A percentile compares a stretch with the other conserved stretches of the same genome.
phyloP scores from a whole-genome alignment of 495 filamentous ascomycete genomes.

The Lophiostoma macrostomum region DNA sequence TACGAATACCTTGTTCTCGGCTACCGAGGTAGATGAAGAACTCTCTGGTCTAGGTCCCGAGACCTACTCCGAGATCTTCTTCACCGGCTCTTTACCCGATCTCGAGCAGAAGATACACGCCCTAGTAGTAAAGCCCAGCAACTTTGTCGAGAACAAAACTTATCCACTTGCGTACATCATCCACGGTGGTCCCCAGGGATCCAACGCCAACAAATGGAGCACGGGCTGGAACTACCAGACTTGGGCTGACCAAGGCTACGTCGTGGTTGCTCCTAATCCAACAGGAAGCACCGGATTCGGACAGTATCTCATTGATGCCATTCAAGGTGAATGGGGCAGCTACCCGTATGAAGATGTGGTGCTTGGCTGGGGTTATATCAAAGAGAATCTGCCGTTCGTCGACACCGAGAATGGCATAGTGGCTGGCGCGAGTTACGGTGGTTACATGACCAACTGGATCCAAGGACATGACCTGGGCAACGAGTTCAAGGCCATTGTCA shows the following conservation, averaged over 20 bases:
- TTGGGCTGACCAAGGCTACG: constrained; percentile 57
- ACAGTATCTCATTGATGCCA: constrained; percentile 47
- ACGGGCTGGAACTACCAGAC: constrained; percentile 52
- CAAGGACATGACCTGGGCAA: constrained; percentile 53
- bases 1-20: constrained; percentile 35
- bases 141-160: constrained; percentile 46
- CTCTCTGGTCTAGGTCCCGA: constrained; percentile 13
- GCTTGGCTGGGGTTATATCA: constrained; percentile 50
- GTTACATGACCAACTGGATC: constrained; percentile 59
- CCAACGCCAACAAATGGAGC: constrained; percentile 51
- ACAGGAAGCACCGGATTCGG: constrained; percentile 54
- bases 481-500: constrained; percentile 53
- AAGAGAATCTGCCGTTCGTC: constrained; percentile 48
- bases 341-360: constrained; percentile 56
- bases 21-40: constrained; percentile 36
- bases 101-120: constrained; percentile 49
- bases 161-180: constrained; percentile 53
- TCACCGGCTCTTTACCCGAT: constrained; percentile 27
- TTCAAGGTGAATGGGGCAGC: constrained; percentile 52
- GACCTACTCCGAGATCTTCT: constrained; percentile 42
- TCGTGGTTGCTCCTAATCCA: constrained; percentile 54
- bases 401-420: constrained; percentile 52
- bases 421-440: constrained; percentile 47
- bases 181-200: constrained; percentile 54
- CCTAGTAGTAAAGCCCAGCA: constrained; percentile 45